Percentiles rank a stretch among this genome's conserved stretches.
Conservation (phyloP, 1,284 basidiomycete genomes). For the Ceratobasidium theobromae region DNA sequence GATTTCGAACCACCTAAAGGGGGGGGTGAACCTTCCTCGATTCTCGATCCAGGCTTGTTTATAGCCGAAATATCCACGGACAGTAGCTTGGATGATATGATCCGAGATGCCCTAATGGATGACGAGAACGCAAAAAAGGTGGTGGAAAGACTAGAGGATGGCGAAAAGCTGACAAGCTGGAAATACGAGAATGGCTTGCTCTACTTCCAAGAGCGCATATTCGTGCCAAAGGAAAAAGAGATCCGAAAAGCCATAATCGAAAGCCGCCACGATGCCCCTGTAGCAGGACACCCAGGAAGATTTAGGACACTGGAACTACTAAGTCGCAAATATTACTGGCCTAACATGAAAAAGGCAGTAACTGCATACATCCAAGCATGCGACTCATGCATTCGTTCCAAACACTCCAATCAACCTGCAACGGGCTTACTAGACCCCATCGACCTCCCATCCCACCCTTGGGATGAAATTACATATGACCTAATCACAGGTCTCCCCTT, state of each 20-base stretch:
- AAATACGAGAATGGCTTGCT: conserved; percentile 9
- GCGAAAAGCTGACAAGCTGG: background rate
- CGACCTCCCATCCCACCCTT: conserved; percentile 38
- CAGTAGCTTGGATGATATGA: too few relatives aligned
- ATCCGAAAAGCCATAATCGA: background rate
- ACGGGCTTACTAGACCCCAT: conserved; percentile 36
- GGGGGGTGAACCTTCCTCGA: background rate
- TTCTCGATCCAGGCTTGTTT: conserved; percentile 3
- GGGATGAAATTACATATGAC: conserved; percentile 43
- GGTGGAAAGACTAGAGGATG: background rate
- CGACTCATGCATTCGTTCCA: conserved; percentile 37
- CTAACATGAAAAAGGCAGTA: conserved; percentile 28
- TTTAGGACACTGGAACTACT: conserved; percentile 27
- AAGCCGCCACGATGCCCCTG: conserved; percentile 21
- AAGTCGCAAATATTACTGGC: conserved; percentile 34
- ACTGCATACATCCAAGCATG: conserved; percentile 37
- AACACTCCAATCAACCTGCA: conserved; percentile 29
- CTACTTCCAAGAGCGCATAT: background rate
- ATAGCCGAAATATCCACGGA: background rate
- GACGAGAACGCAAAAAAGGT: background rate
- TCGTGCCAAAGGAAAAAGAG: conserved; percentile 35
- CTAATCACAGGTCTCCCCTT: conserved; percentile 42
- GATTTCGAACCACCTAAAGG: too few relatives aligned
- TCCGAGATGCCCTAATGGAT: too few relatives aligned
- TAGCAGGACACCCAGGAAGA: conserved; percentile 33